Conservation (phyloP, 2,329 filamentous ascomycete species). For the Fusarium pseudocircinatum region DNA sequence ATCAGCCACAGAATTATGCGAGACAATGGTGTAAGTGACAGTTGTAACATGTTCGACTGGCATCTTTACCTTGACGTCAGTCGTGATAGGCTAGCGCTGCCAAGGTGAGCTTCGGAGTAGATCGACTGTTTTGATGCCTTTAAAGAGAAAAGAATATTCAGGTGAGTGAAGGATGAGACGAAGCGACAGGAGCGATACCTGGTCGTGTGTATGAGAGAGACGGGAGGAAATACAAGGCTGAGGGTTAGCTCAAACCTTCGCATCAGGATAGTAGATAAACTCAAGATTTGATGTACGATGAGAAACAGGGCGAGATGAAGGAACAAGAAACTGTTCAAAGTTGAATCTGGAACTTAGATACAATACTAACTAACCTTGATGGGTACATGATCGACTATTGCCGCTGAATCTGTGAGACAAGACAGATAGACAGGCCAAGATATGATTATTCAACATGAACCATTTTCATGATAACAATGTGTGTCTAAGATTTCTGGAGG, state of each 20-base stretch:
- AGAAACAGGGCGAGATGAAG: conserved; percentile 3
- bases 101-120: neutral
- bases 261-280: conserved; percentile 9
- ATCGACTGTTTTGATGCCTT: conserved; percentile 24
- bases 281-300: conserved; percentile 8
- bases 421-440: neutral
- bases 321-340: neutral
- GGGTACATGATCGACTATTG: neutral
- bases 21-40: conserved; percentile 28
- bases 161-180: conserved; percentile 31
- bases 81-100: neutral
- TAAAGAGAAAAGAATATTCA: conserved; percentile 16
- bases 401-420: neutral
- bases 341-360: neutral
- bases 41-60: conserved; percentile 8
- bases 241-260: neutral
- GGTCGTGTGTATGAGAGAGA: conserved; percentile 24
- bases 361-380: neutral
- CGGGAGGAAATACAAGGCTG: conserved; percentile 8
- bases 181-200: conserved; percentile 24
- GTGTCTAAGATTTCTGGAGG: neutral
- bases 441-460: neutral
- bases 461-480: neutral
- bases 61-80: conserved; percentile 8
- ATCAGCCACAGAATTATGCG: conserved; percentile 28